These are phyloP conservation scores for Alternaria longipes DNA, from an alignment of 2,329 filamentous ascomycete species.

Conservation along the genomic window DNA sequence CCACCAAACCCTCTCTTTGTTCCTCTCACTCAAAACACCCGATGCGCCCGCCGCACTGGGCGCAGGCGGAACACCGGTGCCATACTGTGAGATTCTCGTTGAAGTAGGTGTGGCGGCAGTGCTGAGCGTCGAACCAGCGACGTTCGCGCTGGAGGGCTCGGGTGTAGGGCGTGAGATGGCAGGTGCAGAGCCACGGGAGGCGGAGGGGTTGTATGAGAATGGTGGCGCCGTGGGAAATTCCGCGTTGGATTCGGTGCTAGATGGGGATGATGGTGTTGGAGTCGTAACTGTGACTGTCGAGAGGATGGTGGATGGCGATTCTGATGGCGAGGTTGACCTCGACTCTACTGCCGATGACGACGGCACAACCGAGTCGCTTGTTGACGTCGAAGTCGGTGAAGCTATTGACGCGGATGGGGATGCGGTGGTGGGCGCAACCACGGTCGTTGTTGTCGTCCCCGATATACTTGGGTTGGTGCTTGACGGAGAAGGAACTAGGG, in stretches of 20 bases:
- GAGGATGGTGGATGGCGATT: neutral
- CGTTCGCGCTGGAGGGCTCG: conserved; percentile 13
- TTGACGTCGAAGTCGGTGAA: neutral
- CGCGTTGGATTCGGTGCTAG: neutral
- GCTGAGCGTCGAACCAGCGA: conserved; percentile 22
- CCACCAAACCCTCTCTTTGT: conserved; percentile 46
- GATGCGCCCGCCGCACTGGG: conserved; percentile 33
- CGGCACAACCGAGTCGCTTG: neutral
- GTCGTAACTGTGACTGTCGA: neutral
- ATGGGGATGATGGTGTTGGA: neutral
- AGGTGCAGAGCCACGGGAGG: conserved; percentile 13
- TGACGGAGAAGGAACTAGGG: neutral
- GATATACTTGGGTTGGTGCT: neutral
- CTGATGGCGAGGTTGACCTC: neutral
- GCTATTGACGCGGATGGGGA: neutral
- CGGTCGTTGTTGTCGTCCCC: neutral
- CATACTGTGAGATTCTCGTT: conserved; percentile 17
- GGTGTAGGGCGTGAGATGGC: conserved; percentile 11
- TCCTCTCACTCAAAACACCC: conserved; percentile 7
- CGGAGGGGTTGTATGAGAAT: conserved; percentile 15
- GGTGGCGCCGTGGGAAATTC: conserved; percentile 9
- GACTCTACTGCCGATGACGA: neutral
- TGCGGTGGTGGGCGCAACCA: neutral
- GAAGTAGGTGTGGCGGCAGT: conserved; percentile 24
- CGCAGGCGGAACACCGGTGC: conserved; percentile 38